phyloP scores from a whole-genome alignment of 2,329 filamentous ascomycete species.

The Penicillium sp. region DNA sequence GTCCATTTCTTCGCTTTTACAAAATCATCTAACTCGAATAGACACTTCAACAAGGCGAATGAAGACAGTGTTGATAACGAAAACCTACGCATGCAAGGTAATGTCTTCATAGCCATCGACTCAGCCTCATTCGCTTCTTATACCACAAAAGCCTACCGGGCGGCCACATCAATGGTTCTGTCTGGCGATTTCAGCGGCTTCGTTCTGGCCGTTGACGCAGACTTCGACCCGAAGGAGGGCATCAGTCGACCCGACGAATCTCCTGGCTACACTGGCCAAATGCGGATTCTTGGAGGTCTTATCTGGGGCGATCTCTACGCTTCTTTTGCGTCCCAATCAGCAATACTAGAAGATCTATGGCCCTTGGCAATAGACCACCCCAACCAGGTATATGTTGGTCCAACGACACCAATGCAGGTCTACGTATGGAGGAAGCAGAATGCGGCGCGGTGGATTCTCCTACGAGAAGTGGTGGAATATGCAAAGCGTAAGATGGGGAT shows the following conservation, averaged over 20 bases:
- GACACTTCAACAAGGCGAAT: not conserved
- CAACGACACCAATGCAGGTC: constrained; percentile 14
- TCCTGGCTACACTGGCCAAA: constrained; percentile 22
- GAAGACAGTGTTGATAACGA: not conserved
- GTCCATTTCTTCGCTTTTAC: not conserved
- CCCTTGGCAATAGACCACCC: constrained; percentile 30
- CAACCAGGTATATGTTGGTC: constrained; percentile 28
- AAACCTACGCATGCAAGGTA: not conserved
- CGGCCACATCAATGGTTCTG: constrained; percentile 3
- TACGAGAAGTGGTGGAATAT: constrained; percentile 7
- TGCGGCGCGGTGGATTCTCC: constrained; percentile 1
- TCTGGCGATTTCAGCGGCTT: constrained; percentile 21
- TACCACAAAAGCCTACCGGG: constrained; percentile 6
- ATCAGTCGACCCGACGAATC: constrained; percentile 17
- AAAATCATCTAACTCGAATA: not conserved
- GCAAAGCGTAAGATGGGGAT: constrained; percentile 1
- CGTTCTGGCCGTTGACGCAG: constrained; percentile 25
- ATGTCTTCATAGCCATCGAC: constrained; percentile 20
- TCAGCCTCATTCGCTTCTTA: constrained; percentile 17
- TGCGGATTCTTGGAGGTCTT: constrained; percentile 31
- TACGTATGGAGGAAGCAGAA: constrained; percentile 11
- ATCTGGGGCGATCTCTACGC: constrained; percentile 32
- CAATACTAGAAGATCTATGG: constrained; percentile 24
- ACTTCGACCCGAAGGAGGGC: constrained; percentile 14
- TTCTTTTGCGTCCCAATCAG: constrained; percentile 12